Evolutionary conservation across 352 stramenopile genomes (phyloP).

Genomic region (Phytophthora podocarpi): DNA sequence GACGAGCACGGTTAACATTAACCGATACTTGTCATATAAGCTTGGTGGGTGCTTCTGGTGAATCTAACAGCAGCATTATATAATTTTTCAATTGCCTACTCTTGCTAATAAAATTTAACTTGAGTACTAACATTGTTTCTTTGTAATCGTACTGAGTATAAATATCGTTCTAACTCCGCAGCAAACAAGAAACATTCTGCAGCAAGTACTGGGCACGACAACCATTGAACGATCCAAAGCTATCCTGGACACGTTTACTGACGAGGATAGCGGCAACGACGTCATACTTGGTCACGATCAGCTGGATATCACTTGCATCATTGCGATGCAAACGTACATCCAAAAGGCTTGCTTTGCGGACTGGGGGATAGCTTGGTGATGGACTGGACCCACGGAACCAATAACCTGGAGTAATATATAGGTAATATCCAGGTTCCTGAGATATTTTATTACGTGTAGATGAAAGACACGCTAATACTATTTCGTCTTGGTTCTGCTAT

Average conservation of each 20-base stretch:
- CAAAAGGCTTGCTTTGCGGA: neutral
- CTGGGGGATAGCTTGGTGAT: neutral
- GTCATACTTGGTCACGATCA: slow-evolving; percentile 6
- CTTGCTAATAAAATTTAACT: neutral
- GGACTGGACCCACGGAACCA: neutral
- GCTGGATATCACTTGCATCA: slow-evolving; percentile 4
- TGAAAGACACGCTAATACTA: neutral
- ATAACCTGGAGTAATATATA: slow-evolving; percentile 3
- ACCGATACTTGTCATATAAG: slow-evolving; percentile 4
- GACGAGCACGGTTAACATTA: neutral
- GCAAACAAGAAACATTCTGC: slow-evolving; percentile 11
- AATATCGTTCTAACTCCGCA: slow-evolving; percentile 9
- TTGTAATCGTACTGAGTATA: too few relatives aligned
- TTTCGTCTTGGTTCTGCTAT: neutral
- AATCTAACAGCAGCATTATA: neutral
- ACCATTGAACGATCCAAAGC: neutral
- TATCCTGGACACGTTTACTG: slow-evolving; percentile 2
- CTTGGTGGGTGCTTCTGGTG: slow-evolving; percentile 10
- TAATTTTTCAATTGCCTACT: neutral
- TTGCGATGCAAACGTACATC: neutral
- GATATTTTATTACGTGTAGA: neutral
- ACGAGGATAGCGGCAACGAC: slow-evolving; percentile 8
- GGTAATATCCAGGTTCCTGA: neutral
- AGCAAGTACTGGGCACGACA: neutral
- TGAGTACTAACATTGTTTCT: too few relatives aligned